Base-by-base conservation (phyloP, 805 yeast genomes). In the Wickerhamiella sorbophila region DNA sequence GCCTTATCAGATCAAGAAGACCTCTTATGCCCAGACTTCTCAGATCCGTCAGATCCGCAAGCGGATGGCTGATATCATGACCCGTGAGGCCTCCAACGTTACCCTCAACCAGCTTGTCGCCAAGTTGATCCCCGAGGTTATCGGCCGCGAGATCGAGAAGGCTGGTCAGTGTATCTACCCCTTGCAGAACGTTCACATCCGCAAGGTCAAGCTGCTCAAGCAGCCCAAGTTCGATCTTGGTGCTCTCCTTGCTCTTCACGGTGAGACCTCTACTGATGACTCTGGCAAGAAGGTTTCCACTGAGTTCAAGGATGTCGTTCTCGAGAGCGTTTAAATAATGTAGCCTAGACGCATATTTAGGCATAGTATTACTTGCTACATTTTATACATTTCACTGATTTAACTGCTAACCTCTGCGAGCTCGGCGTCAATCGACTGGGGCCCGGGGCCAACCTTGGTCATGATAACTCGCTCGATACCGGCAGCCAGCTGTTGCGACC, bases 201-300 rank as follows among this genome's bases (percentile, higher is more conserved):
- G 96, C 79, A 88, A 88, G 77, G 96, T 88, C 63, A 88, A 88
- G 79, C 78, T 88, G 68, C 84, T 88, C 72, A 88, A 88, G 75
- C 94, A 81, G 74, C 97, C 97, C 69, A 88, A 87, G 76, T 85
- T 87, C 77, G 97, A 88, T 70, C 79, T 88, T 64, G 95, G 95
- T 71, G 72, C 93, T 64, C 79, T 88, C 66, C 74, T 88, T 69
- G 79, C 96, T 64, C 82, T 88, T 65, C 97, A 88, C 77, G 97
- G 97, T 72, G 97, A 88, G 76, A 72, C 79, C 57, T 65, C 86
- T 55, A 74, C 79, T 66, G 95, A 87, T 69, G 94, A 91, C 71
- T 85, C 94, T 67, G 96, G 95, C 72, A 87, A 88, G 82, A 87
- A 87, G 72, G 88, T 88, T 63, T 69, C 81, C 59, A 49, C 55